Conservation (phyloP, 805 yeast species). For the Wickerhamiella brachini region DNA sequence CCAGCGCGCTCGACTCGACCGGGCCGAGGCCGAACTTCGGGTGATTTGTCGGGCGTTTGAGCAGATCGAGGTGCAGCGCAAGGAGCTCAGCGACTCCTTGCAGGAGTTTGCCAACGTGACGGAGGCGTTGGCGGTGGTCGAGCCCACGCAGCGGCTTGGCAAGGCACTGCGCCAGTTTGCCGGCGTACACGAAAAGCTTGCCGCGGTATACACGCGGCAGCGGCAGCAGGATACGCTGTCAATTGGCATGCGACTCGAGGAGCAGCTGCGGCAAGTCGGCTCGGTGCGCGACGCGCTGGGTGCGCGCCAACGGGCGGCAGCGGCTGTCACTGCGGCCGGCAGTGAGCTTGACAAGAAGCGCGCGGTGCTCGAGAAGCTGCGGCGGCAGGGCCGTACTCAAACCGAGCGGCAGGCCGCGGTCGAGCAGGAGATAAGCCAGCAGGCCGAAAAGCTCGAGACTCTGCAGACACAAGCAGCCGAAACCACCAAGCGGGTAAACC, state of each 20-base stretch:
- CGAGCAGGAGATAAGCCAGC: constrained; percentile 43
- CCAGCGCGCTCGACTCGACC: constrained; percentile 54
- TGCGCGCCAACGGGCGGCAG: constrained; percentile 49
- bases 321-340: constrained; percentile 33
- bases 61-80: constrained; percentile 56
- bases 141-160: constrained; percentile 52
- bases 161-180: constrained; percentile 59
- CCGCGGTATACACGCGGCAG: constrained; percentile 61
- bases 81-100: constrained; percentile 53
- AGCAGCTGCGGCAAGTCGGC: constrained; percentile 63
- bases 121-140: constrained; percentile 55
- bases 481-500: constrained; percentile 50
- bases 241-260: constrained; percentile 76
- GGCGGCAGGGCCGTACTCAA: constrained; percentile 37
- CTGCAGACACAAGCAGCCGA: constrained; percentile 49
- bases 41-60: constrained; percentile 60
- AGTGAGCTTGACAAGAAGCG: constrained; percentile 36
- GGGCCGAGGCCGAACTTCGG: constrained; percentile 58
- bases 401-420: constrained; percentile 47
- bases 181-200: constrained; percentile 53
- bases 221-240: constrained; percentile 78
- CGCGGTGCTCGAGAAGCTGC: constrained; percentile 32
- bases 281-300: constrained; percentile 62
- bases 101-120: constrained; percentile 50
- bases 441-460: constrained; percentile 38